Conservation (phyloP, 345 rosid species). For the Streptanthus diversifolius region DNA sequence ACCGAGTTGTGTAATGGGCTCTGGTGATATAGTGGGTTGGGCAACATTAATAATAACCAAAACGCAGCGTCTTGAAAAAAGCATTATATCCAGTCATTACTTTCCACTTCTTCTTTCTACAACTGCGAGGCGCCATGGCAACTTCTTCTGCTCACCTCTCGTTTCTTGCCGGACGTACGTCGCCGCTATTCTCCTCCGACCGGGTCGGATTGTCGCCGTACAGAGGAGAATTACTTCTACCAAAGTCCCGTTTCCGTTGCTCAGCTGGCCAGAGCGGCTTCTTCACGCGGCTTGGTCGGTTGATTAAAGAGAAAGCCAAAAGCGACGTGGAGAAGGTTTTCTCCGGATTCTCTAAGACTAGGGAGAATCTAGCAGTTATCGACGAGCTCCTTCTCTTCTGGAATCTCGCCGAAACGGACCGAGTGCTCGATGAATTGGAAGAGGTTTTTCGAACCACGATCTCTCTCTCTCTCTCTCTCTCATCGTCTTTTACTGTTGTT, state of each 20-base stretch:
- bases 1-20: too few species aligned
- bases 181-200: constrained; percentile 29
- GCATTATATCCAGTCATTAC: constrained; percentile 19
- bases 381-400: constrained; percentile 91
- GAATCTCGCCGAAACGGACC: constrained; percentile 92
- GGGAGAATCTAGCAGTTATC: constrained; percentile 85
- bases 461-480: neutral
- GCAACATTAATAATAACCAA: neutral
- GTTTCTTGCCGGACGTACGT: constrained; percentile 40
- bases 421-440: constrained; percentile 89
- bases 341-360: constrained; percentile 89
- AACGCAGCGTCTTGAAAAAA: constrained; percentile 23
- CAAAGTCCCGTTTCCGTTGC: constrained; percentile 44
- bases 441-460: constrained; percentile 45
- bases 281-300: constrained; percentile 80
- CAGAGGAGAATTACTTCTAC: constrained; percentile 16
- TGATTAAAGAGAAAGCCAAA: constrained; percentile 89
- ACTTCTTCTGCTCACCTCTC: constrained; percentile 51
- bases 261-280: constrained; percentile 79
- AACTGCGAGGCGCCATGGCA: constrained; percentile 40
- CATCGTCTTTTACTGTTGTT: too few species aligned
- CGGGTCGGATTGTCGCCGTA: neutral
- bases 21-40: too few species aligned
- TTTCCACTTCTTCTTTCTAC: neutral
- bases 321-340: constrained; percentile 88